Base-by-base conservation (phyloP, 2,329 filamentous ascomycete genomes). In the Penicillium sp. region DNA sequence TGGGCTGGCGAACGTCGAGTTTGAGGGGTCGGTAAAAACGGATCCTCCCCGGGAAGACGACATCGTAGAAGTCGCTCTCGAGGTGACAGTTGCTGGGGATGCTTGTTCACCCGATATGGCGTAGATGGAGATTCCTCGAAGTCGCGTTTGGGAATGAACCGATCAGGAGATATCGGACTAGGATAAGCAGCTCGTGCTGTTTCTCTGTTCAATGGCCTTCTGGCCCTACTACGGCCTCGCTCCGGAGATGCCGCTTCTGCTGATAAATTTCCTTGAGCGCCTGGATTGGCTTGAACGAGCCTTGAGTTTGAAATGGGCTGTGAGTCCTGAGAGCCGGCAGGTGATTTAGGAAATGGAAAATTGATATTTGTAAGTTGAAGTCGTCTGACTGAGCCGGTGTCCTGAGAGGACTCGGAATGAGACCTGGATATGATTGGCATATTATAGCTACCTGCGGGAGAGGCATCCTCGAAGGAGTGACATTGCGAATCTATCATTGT, bases 81-180 rank as follows among this genome's bases (percentile, higher is more conserved):
- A 16, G 72, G 66, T 13, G 78, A 77, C 16, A 85, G 69, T 29
- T 76, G 75, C 33, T 75, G 67, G 19, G 77, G 72, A 47, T 77
- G 71, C 64, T 82, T 85, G 62, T 78, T 81, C 29, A 85, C 63
- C 57, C 79, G 80, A 62, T 83, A 86, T 47, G 77, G 81, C 53
- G 82, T 77, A 25, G 78, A 73, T 16, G 78, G 72, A 35, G 73
- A 65, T 23, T 75, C 72, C 5, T 72, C 70, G 47, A 75, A 75
- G 49, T 77, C 75, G 48, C 81, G 76, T 52, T 67, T 67, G 31
- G 83, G 78, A 45, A 88, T 80, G 67, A 88, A 89, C 27, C 87
- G 80, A 69, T 89, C 86, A 23, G 81, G 81, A 11, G 77, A 78
- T 13, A 59, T 56, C 14, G 70, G 69, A 16, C 62, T 62, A 33